Percentiles rank a stretch among this genome's conserved stretches.
Evolutionary conservation across 306 rosid genomes (phyloP).

Genomic region (Bauhinia variegata): DNA sequence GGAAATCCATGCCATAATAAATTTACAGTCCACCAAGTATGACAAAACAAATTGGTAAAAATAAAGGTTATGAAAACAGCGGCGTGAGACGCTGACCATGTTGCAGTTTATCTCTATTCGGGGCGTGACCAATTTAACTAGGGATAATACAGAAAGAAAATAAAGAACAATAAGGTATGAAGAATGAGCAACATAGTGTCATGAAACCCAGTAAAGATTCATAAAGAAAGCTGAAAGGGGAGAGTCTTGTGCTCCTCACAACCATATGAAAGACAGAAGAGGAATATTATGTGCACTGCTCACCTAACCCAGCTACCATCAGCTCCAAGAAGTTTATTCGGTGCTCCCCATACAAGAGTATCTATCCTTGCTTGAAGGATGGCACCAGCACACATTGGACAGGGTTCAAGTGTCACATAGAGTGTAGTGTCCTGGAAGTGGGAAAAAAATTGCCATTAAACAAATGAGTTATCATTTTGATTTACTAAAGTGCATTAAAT

Average conservation of each 20-base stretch:
- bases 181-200: background rate
- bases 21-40: background rate
- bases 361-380: conserved; percentile 84
- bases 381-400: conserved; percentile 99
- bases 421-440: conserved; percentile 69
- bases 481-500: too few relatives aligned
- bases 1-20: too few relatives aligned
- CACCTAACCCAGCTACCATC: conserved; percentile 99
- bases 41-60: too few relatives aligned
- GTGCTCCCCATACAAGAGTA: conserved; percentile 97
- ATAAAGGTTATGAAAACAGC: too few relatives aligned
- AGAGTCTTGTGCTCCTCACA: conserved; percentile 17
- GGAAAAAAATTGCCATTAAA: conserved; percentile 35
- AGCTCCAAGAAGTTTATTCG: conserved; percentile 98
- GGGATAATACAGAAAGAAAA: background rate
- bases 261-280: conserved; percentile 10
- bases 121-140: conserved; percentile 9
- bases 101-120: conserved; percentile 2
- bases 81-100: background rate
- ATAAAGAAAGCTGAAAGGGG: conserved; percentile 14
- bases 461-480: too few relatives aligned
- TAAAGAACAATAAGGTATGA: background rate
- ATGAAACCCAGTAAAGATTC: conserved; percentile 9
- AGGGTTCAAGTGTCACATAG: conserved; percentile 94
- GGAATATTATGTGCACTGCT: conserved; percentile 21